These are phyloP conservation scores for Syncephalastrum racemosum DNA, from an alignment of 371 early-diverging fungal genomes.

Conservation along the genomic window DNA sequence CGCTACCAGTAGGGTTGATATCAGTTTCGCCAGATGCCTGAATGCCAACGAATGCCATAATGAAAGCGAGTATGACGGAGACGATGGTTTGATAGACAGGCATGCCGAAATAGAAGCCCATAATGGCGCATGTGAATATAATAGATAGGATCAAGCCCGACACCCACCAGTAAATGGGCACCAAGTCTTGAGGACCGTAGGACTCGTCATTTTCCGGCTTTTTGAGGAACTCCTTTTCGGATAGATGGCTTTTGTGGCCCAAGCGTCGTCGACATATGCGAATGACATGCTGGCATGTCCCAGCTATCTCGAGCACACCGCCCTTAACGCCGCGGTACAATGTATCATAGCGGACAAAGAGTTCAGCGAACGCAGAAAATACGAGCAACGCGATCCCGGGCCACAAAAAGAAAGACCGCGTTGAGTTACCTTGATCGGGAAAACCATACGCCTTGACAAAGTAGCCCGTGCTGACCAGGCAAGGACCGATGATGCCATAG, in stretches of 20 bases:
- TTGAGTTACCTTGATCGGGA: constrained; percentile 30
- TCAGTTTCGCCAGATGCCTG: constrained; percentile 71
- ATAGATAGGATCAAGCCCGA: constrained; percentile 54
- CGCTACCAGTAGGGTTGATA: constrained; percentile 64
- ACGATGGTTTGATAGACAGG: constrained; percentile 56
- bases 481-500: constrained; percentile 53
- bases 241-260: too few species aligned
- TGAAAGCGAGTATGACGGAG: constrained; percentile 65
- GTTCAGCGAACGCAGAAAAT: constrained; percentile 60
- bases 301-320: constrained; percentile 23
- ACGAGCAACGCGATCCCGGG: constrained; percentile 74
- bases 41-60: constrained; percentile 70
- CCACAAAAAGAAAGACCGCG: constrained; percentile 63
- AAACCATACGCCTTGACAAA: constrained; percentile 41
- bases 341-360: constrained; percentile 51
- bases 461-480: constrained; percentile 39
- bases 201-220: constrained; percentile 4
- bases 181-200: constrained; percentile 30
- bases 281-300: constrained; percentile 3
- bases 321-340: constrained; percentile 56
- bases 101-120: constrained; percentile 60
- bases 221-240: too few species aligned
- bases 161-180: constrained; percentile 65
- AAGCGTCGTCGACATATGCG: too few species aligned
- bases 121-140: constrained; percentile 59